These are phyloP conservation scores for Chloris gayana DNA, from an alignment of 176 grass and related monocot species.

Conservation along the genomic window DNA sequence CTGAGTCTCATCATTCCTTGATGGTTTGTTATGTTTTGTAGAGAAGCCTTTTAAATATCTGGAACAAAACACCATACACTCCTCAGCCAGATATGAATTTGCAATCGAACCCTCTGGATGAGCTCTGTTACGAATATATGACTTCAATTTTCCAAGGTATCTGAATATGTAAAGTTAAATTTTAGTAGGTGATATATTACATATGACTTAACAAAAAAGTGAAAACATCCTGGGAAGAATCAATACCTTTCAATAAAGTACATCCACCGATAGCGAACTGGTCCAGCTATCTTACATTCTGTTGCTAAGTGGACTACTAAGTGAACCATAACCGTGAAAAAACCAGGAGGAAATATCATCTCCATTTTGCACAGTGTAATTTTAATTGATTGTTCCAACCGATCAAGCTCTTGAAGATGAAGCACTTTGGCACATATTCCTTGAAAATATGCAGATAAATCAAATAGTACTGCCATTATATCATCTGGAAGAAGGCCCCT, in stretches of 20 bases:
- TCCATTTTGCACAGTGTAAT: no score
- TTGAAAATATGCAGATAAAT: neutral
- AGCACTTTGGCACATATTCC: constrained; percentile 6
- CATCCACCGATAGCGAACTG: constrained; percentile 13
- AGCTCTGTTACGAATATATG: constrained; percentile 20
- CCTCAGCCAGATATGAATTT: constrained; percentile 10
- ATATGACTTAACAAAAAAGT: neutral
- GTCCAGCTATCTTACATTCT: no score
- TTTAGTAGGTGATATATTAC: neutral
- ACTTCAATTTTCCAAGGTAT: constrained; percentile 18
- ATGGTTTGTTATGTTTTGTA: constrained; percentile 4
- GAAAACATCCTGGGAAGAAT: neutral
- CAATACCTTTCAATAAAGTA: constrained; percentile 23
- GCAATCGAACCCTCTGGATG: neutral
- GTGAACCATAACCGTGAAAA: no score
- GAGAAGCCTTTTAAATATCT: constrained; percentile 7
- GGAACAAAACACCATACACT: neutral
- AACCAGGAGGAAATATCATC: no score
- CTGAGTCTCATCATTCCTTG: constrained; percentile 13
- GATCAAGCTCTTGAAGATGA: neutral
- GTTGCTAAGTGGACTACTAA: no score
- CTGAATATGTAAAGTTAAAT: neutral
- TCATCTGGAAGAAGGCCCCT: constrained; percentile 4
- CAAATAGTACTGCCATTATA: neutral
- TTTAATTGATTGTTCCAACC: constrained; percentile 9